Conservation (phyloP, 345 rosid species). For the Dimocarpus longan region DNA sequence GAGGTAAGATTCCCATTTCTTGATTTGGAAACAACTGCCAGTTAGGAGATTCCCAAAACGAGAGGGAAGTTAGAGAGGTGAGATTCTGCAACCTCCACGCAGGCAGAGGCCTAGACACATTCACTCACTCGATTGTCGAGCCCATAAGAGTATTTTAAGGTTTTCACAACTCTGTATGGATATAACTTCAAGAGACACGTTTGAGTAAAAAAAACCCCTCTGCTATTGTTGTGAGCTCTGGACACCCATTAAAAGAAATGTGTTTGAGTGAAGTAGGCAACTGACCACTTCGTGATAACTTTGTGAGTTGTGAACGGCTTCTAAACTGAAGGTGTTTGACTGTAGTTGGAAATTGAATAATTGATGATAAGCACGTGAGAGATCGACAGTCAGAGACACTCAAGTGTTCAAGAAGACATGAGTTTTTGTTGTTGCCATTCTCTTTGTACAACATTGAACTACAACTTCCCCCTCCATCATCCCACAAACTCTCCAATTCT, state of each 20-base stretch:
- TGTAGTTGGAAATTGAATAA: no score
- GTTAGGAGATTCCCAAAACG: conserved; percentile 13
- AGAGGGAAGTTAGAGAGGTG: background rate
- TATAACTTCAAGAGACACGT: no score
- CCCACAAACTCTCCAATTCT: conserved; percentile 11
- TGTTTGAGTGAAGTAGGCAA: no score
- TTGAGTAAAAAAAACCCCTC: no score
- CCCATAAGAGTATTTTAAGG: no score
- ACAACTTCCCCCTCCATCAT: background rate
- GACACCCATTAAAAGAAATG: no score
- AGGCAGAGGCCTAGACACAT: background rate
- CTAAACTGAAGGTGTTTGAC: background rate
- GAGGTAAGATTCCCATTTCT: conserved; percentile 17
- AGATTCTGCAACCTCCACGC: background rate
- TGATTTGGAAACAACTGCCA: conserved; percentile 18
- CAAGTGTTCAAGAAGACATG: conserved; percentile 12
- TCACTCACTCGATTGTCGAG: background rate
- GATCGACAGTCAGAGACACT: conserved; percentile 7
- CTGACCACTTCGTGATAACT: no score
- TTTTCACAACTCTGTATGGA: no score
- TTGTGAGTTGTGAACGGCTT: conserved; percentile 12
- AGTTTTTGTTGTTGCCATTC: background rate
- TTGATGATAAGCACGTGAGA: conserved; percentile 11
- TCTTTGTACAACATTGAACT: no score
- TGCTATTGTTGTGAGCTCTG: no score